Evolutionary conservation across 2,329 filamentous ascomycete genomes (phyloP).

Genomic region (Aspergillus floridensis): DNA sequence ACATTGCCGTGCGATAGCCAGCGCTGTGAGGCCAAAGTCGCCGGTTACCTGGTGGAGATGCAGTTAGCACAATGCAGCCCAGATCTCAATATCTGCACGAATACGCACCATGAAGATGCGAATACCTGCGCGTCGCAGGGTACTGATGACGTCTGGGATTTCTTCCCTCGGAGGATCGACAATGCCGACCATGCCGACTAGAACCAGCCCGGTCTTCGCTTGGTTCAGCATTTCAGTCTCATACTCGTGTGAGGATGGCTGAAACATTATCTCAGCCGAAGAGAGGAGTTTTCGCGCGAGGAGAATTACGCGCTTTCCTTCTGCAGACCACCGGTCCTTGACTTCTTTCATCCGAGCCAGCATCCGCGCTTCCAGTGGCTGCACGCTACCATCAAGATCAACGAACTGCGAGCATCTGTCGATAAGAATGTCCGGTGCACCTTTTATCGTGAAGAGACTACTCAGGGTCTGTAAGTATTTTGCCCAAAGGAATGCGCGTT

Average conservation of each 20-base stretch:
- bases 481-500: no score
- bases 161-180: slow-evolving; percentile 61
- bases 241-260: slow-evolving; percentile 49
- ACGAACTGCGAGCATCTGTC: slow-evolving; percentile 60
- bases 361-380: slow-evolving; percentile 49
- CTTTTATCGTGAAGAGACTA: slow-evolving; percentile 70
- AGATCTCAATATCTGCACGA: neutral
- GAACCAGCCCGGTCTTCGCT: slow-evolving; percentile 48
- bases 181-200: slow-evolving; percentile 59
- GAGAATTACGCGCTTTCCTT: slow-evolving; percentile 66
- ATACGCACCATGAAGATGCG: slow-evolving; percentile 68
- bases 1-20: slow-evolving; percentile 69
- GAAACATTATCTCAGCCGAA: slow-evolving; percentile 37
- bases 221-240: slow-evolving; percentile 59
- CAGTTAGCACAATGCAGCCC: neutral
- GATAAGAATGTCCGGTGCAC: slow-evolving; percentile 72
- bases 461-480: neutral
- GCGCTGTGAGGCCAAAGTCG: slow-evolving; percentile 72
- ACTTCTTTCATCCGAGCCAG: slow-evolving; percentile 53
- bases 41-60: slow-evolving; percentile 58
- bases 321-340: slow-evolving; percentile 67
- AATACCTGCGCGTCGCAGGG: slow-evolving; percentile 66
- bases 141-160: slow-evolving; percentile 59
- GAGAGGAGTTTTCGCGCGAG: slow-evolving; percentile 61
- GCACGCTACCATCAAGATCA: slow-evolving; percentile 53